Percentiles rank a stretch among this genome's conserved stretches.
Evolutionary conservation across 140 eudicot species (phyloP).

Genomic region (Flaveria floridana): DNA sequence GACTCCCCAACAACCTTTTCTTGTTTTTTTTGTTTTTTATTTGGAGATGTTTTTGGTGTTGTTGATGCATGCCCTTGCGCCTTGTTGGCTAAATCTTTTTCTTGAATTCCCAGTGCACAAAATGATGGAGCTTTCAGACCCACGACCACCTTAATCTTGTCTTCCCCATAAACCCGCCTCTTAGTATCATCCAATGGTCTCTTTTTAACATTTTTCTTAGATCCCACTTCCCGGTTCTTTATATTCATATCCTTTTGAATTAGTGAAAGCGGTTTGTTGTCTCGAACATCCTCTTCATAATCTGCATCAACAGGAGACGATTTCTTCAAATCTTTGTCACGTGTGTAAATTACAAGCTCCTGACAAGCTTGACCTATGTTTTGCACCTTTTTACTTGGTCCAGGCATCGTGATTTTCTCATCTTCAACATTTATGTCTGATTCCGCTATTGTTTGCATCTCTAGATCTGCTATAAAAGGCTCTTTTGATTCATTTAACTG

Average conservation of each 20-base stretch:
- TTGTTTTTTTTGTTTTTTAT: neutral
- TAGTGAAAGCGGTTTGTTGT: slow-evolving; percentile 11
- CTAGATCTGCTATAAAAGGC: slow-evolving; percentile 10
- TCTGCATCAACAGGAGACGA: slow-evolving; percentile 28
- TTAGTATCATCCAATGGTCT: slow-evolving; percentile 23
- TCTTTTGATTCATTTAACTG: neutral
- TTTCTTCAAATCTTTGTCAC: slow-evolving; percentile 17
- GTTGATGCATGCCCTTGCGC: neutral
- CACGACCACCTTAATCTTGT: slow-evolving; percentile 30
- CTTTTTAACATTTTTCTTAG: slow-evolving; percentile 26
- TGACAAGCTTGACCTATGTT: slow-evolving; percentile 33
- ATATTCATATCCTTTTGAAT: slow-evolving; percentile 26
- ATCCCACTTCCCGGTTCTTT: slow-evolving; percentile 21
- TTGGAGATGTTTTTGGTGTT: neutral
- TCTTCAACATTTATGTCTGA: slow-evolving; percentile 10
- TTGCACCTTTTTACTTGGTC: slow-evolving; percentile 21
- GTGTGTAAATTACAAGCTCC: slow-evolving; percentile 35
- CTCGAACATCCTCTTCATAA: slow-evolving; percentile 22
- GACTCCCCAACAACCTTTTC: slow-evolving; percentile 17
- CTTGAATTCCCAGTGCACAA: slow-evolving; percentile 28
- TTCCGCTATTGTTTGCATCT: slow-evolving; percentile 5
- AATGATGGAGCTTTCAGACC: slow-evolving; percentile 47
- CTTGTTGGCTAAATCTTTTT: neutral
- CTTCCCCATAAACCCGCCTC: slow-evolving; percentile 17
- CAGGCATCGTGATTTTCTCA: slow-evolving; percentile 7